A percentile compares a stretch with the other conserved stretches of the same genome.
These are phyloP conservation scores for Sordaria brevicollis DNA, from an alignment of 495 filamentous ascomycete genomes.

Conservation along the genomic window DNA sequence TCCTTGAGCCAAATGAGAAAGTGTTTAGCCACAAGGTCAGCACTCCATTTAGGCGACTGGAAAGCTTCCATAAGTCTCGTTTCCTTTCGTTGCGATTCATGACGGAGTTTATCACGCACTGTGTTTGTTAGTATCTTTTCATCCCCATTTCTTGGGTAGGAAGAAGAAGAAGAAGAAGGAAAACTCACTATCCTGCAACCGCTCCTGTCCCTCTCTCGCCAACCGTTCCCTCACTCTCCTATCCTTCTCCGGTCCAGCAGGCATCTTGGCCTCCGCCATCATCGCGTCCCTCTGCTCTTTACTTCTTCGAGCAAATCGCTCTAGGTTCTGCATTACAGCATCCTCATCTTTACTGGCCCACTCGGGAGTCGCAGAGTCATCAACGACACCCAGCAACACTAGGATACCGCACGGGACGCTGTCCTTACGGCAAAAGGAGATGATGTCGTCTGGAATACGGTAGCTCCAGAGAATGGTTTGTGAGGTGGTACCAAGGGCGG, in stretches of 20 bases:
- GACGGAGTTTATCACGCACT: constrained; percentile 28
- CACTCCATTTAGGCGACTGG: constrained; percentile 45
- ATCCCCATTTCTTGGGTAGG: neutral
- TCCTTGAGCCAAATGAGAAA: constrained; percentile 37
- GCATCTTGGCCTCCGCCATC: constrained; percentile 34
- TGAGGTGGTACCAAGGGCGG: constrained; percentile 40
- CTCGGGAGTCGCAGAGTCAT: constrained; percentile 42
- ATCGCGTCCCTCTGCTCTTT: constrained; percentile 32
- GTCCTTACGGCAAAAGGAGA: constrained; percentile 39
- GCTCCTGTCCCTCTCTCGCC: constrained; percentile 27
- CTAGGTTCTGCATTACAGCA: constrained; percentile 25
- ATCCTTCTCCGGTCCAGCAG: constrained; percentile 31
- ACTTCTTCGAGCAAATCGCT: constrained; percentile 24
- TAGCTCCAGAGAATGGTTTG: constrained; percentile 52
- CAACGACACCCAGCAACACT: constrained; percentile 41
- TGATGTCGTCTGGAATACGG: constrained; percentile 43
- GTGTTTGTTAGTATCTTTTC: neutral
- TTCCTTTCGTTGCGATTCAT: constrained; percentile 31
- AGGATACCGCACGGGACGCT: constrained; percentile 54
- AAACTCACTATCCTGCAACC: constrained; percentile 31
- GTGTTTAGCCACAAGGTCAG: constrained; percentile 39
- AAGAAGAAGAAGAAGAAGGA: neutral
- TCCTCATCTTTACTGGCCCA: constrained; percentile 42
- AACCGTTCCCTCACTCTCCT: constrained; percentile 25
- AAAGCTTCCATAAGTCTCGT: constrained; percentile 42